Evolutionary conservation across 1,139 yeast genomes (phyloP), one percentile per base, ranked within the genome.

Genomic region (Saccharomyces pastorianus): DNA sequence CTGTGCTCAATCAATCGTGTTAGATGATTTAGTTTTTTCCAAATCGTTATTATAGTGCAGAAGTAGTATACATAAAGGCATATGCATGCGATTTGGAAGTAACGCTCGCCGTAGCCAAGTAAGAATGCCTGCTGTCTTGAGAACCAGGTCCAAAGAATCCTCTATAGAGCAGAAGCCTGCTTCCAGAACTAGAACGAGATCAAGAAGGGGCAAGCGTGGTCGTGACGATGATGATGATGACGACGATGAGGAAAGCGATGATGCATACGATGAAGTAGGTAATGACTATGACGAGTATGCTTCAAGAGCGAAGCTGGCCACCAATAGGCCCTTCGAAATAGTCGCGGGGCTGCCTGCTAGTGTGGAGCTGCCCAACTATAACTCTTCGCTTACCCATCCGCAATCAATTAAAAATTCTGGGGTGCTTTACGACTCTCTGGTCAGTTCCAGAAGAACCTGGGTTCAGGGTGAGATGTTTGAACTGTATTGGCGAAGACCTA

Each of bases 381-480:
- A 61, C 46, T 62, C 68, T 6, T 76, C 80, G 3, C 72, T 89
- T 38, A 80, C 80, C 48, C 80, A 81, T 56, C 88, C 96, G 2
- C 71, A 89, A 42, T 79, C 88, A 0, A 77, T 86, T 4, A 82
- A 82, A 62, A 96, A 89, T 63, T 78, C 89, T 46, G 89, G 86
- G 0, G 86, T 84, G 0, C 66, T 85, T 27, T 85, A 85, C 61
- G 78, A 84, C 51, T 85, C 97, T 1, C 70, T 91, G 54, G 79
- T 87, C 66, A 81, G 81, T 52, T 90, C 97, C 0, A 75, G 98
- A 46, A 78, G 78, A 58, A 83, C 83, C 14, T 91, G 95, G 82
- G 73, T 85, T 2, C 71, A 75, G 14, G 82, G 85, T 6, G 85
- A 84, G 3, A 82, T 89, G 80, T 90, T 91, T 66, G 81, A 82